Percentiles rank a stretch among this genome's conserved stretches.
Evolutionary conservation across 805 yeast species (phyloP).

Genomic region (Kuraishia piskuri): DNA sequence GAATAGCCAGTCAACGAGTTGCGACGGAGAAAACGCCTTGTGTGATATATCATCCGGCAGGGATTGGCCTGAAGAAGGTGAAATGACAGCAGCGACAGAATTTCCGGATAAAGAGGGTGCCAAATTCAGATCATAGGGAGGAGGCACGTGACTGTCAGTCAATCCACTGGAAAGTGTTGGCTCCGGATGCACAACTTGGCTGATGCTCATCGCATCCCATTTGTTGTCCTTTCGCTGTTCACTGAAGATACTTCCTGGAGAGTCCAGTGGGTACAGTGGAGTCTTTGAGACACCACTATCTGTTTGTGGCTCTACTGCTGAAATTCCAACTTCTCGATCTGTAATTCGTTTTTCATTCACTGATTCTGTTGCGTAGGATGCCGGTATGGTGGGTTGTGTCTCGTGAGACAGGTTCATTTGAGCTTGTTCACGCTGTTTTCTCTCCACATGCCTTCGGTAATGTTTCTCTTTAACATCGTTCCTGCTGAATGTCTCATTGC

Average conservation of each 20-base stretch:
- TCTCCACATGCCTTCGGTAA: constrained; percentile 24
- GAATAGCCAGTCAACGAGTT: background rate
- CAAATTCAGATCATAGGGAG: background rate
- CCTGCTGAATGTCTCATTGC: constrained; percentile 46
- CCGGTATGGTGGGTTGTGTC: background rate
- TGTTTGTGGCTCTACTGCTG: background rate
- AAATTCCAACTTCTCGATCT: background rate
- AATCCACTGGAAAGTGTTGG: background rate
- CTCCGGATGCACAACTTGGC: background rate
- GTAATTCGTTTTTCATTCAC: too few species aligned
- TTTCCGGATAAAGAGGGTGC: background rate
- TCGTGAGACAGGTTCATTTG: background rate
- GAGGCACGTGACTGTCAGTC: background rate
- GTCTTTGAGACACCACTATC: background rate
- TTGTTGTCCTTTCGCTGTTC: background rate
- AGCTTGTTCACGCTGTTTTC: background rate
- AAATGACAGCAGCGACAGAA: background rate
- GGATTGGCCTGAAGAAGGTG: background rate
- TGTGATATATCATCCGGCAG: constrained; percentile 22
- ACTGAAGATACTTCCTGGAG: background rate
- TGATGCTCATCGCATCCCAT: background rate
- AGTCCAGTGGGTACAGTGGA: background rate
- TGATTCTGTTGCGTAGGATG: background rate
- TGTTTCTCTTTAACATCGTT: constrained; percentile 41
- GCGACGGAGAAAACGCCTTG: background rate